Evolutionary conservation across 2,329 filamentous ascomycete genomes (phyloP), one percentile per base, ranked within the genome.

Genomic region (Phialophora verrucosa): DNA sequence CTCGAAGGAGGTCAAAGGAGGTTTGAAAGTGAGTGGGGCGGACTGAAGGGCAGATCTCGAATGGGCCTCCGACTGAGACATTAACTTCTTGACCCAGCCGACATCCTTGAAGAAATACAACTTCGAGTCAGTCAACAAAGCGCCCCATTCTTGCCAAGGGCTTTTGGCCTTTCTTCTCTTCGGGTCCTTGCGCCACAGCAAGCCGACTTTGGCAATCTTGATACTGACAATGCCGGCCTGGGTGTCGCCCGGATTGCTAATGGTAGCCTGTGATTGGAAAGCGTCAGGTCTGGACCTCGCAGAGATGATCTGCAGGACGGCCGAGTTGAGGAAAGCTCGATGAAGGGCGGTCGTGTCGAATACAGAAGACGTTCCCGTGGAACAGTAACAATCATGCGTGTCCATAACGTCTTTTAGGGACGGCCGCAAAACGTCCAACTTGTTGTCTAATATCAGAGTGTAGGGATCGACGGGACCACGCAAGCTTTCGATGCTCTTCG

Each of bases 61-160:
- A 73, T 97, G 92, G 12, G 84, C 83, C 54, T 97, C 93, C 75
- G 94, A 90, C 76, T 99, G 95, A 69, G 91, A 87, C 81, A 98
- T 93, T 70, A 99, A 79, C 65, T 86, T 91, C 78, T 97, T 98
- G 38, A 96, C 88, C 94, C 95, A 99, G 23, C 88, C 84, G 4
- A 92, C 90, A 76, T 98, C 97, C 65, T 92, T 90, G 81, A 98
- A 99, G 78, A 99, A 92, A 77, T 97, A 99, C 7, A 99, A 85
- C 75, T 97, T 94, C 5, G 95, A 96, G n/a, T 94, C 92, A 0
- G 95, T 99, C 32, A 99, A 84, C 65, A 99, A 91, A 27, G 93
- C 95, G 60, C 95, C 95, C 95, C 95, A 99, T 83, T 99, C 95
- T 76, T 97, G 94, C 95, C 95, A 99, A 1, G 95, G 94, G 11